These are phyloP conservation scores for Metschnikowia proteae DNA, from an alignment of 805 yeast genomes.

Conservation along the genomic window DNA sequence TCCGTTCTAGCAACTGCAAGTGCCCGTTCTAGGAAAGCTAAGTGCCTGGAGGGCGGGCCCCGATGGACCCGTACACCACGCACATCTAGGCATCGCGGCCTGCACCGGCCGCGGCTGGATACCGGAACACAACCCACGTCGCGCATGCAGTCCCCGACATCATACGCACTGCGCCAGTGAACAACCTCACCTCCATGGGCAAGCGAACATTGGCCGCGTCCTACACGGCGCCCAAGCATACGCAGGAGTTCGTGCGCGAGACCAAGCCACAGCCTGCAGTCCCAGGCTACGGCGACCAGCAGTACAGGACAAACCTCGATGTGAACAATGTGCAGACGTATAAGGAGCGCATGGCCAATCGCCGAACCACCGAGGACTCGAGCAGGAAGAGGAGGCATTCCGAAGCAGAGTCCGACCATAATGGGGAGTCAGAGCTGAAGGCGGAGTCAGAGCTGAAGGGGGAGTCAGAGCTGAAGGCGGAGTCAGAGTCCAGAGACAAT, in stretches of 20 bases:
- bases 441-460: neutral
- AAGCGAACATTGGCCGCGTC: slow-evolving; percentile 31
- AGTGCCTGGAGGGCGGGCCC: too few species aligned
- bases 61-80: too few species aligned
- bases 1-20: too few species aligned
- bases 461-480: too few species aligned
- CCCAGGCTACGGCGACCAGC: slow-evolving; percentile 44
- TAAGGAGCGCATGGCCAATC: slow-evolving; percentile 16
- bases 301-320: slow-evolving; percentile 24
- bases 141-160: neutral
- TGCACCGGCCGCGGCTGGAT: neutral
- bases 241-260: slow-evolving; percentile 24
- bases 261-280: slow-evolving; percentile 18
- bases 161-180: neutral
- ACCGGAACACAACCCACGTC: too few species aligned
- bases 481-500: too few species aligned
- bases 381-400: neutral
- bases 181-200: slow-evolving; percentile 9
- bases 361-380: neutral
- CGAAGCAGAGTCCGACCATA: neutral
- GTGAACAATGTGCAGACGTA: slow-evolving; percentile 18
- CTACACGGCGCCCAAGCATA: slow-evolving; percentile 32
- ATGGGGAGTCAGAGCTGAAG: too few species aligned
- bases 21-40: too few species aligned
- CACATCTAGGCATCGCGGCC: neutral